Percentiles rank a stretch among this genome's conserved stretches.
phyloP scores from a whole-genome alignment of 1,284 basidiomycete genomes.

The Retiboletus flavoniger region DNA sequence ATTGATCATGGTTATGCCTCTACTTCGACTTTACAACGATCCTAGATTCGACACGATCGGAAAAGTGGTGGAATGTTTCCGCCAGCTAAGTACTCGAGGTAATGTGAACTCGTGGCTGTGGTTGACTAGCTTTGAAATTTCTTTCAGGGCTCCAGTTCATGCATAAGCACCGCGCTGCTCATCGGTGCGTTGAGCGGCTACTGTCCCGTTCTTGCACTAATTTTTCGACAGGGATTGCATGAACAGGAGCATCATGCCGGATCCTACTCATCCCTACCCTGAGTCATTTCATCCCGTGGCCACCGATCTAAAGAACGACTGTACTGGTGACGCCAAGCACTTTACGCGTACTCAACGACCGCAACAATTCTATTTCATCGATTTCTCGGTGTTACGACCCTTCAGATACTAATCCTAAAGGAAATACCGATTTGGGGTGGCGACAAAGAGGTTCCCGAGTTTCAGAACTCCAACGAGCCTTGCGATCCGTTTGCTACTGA shows the following conservation, averaged over 20 bases:
- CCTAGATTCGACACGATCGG: slow-evolving; percentile 35
- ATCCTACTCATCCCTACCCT: slow-evolving; percentile 31
- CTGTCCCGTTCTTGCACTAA: neutral
- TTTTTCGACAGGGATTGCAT: slow-evolving; percentile 11
- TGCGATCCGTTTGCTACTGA: slow-evolving; percentile 34
- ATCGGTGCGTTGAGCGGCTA: neutral
- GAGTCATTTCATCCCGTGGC: slow-evolving; percentile 18
- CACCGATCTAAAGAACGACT: slow-evolving; percentile 3
- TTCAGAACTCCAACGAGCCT: slow-evolving; percentile 21
- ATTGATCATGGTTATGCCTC: slow-evolving; percentile 37
- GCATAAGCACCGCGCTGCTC: slow-evolving; percentile 19
- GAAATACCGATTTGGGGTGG: slow-evolving; percentile 31
- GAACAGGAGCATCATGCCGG: slow-evolving; percentile 42
- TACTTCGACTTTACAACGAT: slow-evolving; percentile 25
- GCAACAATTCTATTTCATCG: slow-evolving; percentile 18
- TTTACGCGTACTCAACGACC: slow-evolving; percentile 23
- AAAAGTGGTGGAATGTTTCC: slow-evolving; percentile 36
- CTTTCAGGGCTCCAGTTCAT: slow-evolving; percentile 19
- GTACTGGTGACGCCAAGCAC: slow-evolving; percentile 3
- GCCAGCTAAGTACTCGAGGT: slow-evolving; percentile 42
- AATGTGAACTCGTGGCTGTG: neutral
- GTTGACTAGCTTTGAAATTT: neutral
- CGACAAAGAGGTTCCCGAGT: slow-evolving; percentile 38
- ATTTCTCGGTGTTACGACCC: slow-evolving; percentile 33
- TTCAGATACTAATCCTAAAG: slow-evolving; percentile 20